Base-by-base conservation (phyloP, 2,329 filamentous ascomycete genomes). In the Metarhizium album region DNA sequence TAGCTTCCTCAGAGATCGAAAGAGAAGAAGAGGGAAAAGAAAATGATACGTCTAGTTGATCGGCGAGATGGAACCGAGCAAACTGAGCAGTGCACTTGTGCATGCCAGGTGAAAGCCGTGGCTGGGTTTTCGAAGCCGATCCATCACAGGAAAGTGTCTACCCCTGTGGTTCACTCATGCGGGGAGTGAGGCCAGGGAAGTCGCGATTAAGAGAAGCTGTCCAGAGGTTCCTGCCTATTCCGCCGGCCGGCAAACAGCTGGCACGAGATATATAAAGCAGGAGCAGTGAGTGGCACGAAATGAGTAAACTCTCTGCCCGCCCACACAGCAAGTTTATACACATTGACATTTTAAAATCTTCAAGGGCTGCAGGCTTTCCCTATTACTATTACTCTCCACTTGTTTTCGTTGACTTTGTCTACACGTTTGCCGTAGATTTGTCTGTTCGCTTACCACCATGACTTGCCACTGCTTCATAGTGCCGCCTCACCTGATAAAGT, bases 401-500 rank as follows among this genome's bases (percentile, higher is more conserved):
- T 43, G 14, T 11, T 14, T 16, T 2, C 9, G 20, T 43, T 4
- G 14, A 43, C 40, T 16, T 24, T 2, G 11, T 14, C 40, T 2
- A 16, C 22, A 43, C 3, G 3, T 13, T 24, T 9, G 40, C 18
- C 2, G 7, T 24, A 23, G 20, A 14, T 22, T 50, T 38, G 9
- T 18, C 45, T 33, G n/a, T n/a, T n/a, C n/a, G 14, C 14, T 31
- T 24, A 47, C 23, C 46, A 50, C 18, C 46, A 60, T 60, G 58
- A 20, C 57, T 37, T 51, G 52, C 38, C 60, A 58, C 51, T 73
- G 70, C 59, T 69, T 62, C 52, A 67, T 74, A 51, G 67, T 75
- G 4, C 73, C 73, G 20, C 73, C 73, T 20, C 70, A 76, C 51
- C 64, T 76, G 11, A 65, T 76, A 22, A 62, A 59, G 31, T 66